phyloP scores from a whole-genome alignment of 2,329 filamentous ascomycete species.

The Fusarium albidum region DNA sequence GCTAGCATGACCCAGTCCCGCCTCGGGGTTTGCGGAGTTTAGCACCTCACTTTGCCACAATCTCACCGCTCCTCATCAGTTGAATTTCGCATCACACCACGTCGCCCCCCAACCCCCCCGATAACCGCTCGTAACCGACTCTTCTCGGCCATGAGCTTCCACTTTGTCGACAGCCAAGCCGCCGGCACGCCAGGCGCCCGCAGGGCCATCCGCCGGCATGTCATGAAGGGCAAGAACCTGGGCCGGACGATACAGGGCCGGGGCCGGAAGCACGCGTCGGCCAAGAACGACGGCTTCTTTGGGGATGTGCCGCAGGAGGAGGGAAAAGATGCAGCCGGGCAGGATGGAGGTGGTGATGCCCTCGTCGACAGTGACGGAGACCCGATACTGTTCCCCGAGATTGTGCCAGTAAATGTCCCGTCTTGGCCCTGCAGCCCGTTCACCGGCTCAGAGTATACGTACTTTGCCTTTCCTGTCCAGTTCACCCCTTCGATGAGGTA shows the following conservation, averaged over 20 bases:
- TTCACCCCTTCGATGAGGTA: conserved; percentile 34
- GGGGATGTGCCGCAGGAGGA: not conserved
- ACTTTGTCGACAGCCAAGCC: conserved; percentile 28
- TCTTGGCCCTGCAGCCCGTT: conserved; percentile 10
- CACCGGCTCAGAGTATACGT: conserved; percentile 26
- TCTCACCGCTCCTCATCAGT: conserved; percentile 8
- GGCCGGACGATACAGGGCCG: conserved; percentile 30
- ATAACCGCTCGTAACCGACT: not conserved
- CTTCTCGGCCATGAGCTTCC: conserved; percentile 26
- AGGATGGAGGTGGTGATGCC: not conserved
- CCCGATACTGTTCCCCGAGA: conserved; percentile 25
- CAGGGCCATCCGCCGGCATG: conserved; percentile 33
- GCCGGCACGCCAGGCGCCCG: conserved; percentile 11
- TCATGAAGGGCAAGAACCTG: conserved; percentile 36
- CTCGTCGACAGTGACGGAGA: not conserved
- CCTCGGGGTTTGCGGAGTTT: conserved; percentile 32
- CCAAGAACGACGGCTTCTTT: not conserved
- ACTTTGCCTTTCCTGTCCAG: conserved; percentile 33
- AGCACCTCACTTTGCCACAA: conserved; percentile 4
- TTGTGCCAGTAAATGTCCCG: conserved; percentile 1
- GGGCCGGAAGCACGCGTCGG: conserved; percentile 26
- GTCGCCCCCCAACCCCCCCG: not conserved
- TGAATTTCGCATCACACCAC: not conserved
- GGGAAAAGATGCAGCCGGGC: not conserved
- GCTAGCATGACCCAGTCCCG: not conserved